Base-by-base conservation (phyloP, 1,284 basidiomycete genomes). In the Rugosomyces carneus region DNA sequence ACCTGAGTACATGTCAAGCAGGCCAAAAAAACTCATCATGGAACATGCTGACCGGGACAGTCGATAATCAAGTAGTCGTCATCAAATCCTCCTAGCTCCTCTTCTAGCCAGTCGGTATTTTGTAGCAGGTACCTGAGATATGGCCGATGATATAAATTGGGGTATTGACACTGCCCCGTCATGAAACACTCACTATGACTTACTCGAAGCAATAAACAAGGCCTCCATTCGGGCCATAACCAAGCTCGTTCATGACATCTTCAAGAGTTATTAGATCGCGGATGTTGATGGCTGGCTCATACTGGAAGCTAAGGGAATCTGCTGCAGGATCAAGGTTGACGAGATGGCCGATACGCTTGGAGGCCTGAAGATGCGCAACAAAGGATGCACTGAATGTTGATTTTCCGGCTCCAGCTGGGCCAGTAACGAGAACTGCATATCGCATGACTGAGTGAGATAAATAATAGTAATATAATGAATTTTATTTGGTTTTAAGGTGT, bases 61-160 rank as follows among this genome's bases (percentile, higher is more conserved):
- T 99, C 96, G 54, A 99, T 86, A 56, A 99, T 85, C 38, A 99
- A 78, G 69, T 98, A 99, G 68, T 99, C 96, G 60, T 97, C 90
- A 37, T 97, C 93, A 64, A 82, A 99, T 10, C 85, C 83, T 8
- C 93, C 94, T 1, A 99, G 75, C 61, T 97, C 90, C 63, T 98
- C 95, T 57, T 97, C 92, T n/a, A 99, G 73, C 96, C 96, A 99
- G 65, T 99, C 96, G 67, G 98, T 87, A 60, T 99, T 97, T 61
- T 98, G 81, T 51, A 98, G 68, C 44, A 99, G 76, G 69, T 99
- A 99, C 66, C 94, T 97, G 39, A 37, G 26, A 29, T 48, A 20
- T 9, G 10, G 20, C 13, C 15, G 13, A 18, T 34, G 18, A 9
- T 37, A 31, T n/a, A 44, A 36, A 19, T 40, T 45, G 16, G 40